Evolutionary conservation across 2,329 filamentous ascomycete species (phyloP), one percentile per base, ranked within the genome.

Genomic region (Ophiostoma tasmaniense): DNA sequence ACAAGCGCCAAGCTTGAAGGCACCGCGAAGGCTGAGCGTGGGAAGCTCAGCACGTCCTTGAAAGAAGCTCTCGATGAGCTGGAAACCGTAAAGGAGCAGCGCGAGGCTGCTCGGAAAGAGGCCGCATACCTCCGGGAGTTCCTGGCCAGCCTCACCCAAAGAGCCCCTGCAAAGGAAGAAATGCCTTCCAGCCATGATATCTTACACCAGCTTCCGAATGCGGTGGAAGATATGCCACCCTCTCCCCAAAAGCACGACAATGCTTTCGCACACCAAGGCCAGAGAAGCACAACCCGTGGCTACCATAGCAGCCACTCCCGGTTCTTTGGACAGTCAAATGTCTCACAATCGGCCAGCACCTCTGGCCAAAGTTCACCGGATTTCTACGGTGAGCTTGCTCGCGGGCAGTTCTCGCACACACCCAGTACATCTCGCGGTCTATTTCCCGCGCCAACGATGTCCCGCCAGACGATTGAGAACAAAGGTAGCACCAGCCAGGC

Each of bases 1-100:
- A 55, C 70, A 10, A 67, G 66, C n/a, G 67, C 70, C 11, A 71
- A 55, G 14, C 50, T 72, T n/a, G 72, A 73, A 33, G 70, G 71
- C 25, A 55, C 64, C 0, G 10, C 69, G 0, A 72, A 66, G 28
- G 70, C 69, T 1, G 72, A 74, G 67, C 69, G 69, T 5, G 69
- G 69, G 6, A 68, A 73, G 50, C 67, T 72, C 0, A 68, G 70
- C 17, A 67, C 70, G 2, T 64, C 71, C 13, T 66, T 73, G 5
- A 68, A 68, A 0, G 59, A 67, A 2, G 72, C 69, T 7, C 61
- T 73, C 3, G 71, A 70, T 25, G 71, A 73, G 13, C 70, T 70
- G 1, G 70, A 72, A n/a, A 6, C 71, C 20, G 17, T 35, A 3
- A 50, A 20, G 1, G 30, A 64, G 0, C 70, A 73, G 66, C 64